A percentile compares a stretch with the other conserved stretches of the same genome.
Conservation (phyloP, 2,329 filamentous ascomycete species). For the Lachnellula suecica region DNA sequence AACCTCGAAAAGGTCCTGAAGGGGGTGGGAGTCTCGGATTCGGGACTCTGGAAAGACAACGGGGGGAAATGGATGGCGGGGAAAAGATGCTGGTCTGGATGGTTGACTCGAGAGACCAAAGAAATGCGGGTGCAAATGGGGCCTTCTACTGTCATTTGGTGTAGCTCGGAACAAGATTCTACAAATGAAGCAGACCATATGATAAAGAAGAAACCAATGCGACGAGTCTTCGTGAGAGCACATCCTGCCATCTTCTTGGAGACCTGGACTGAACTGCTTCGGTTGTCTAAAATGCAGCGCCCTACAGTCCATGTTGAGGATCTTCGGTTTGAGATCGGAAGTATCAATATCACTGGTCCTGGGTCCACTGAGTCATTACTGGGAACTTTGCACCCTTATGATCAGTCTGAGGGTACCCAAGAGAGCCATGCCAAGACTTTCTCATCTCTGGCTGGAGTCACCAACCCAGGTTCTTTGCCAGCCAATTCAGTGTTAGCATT, state of each 20-base stretch:
- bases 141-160: slow-evolving; percentile 76
- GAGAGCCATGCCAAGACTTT: slow-evolving; percentile 50
- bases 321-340: slow-evolving; percentile 70
- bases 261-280: slow-evolving; percentile 61
- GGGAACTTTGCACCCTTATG: slow-evolving; percentile 60
- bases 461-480: slow-evolving; percentile 70
- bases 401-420: slow-evolving; percentile 32
- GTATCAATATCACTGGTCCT: slow-evolving; percentile 69
- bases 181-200: slow-evolving; percentile 31
- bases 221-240: slow-evolving; percentile 66
- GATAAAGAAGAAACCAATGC: slow-evolving; percentile 36
- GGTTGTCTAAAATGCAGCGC: slow-evolving; percentile 58
- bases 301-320: slow-evolving; percentile 64
- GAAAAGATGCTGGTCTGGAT: slow-evolving; percentile 55
- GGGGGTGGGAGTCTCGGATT: slow-evolving; percentile 60
- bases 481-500: slow-evolving; percentile 70
- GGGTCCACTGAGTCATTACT: slow-evolving; percentile 77
- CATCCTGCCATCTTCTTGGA: slow-evolving; percentile 79
- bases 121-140: slow-evolving; percentile 60
- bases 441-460: slow-evolving; percentile 53
- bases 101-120: slow-evolving; percentile 57
- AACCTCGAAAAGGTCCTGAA: slow-evolving; percentile 67
- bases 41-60: slow-evolving; percentile 60
- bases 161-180: slow-evolving; percentile 34
- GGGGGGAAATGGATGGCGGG: slow-evolving; percentile 72